Conservation (phyloP, 2,329 filamentous ascomycete species). For the Botrytis byssoidea region DNA sequence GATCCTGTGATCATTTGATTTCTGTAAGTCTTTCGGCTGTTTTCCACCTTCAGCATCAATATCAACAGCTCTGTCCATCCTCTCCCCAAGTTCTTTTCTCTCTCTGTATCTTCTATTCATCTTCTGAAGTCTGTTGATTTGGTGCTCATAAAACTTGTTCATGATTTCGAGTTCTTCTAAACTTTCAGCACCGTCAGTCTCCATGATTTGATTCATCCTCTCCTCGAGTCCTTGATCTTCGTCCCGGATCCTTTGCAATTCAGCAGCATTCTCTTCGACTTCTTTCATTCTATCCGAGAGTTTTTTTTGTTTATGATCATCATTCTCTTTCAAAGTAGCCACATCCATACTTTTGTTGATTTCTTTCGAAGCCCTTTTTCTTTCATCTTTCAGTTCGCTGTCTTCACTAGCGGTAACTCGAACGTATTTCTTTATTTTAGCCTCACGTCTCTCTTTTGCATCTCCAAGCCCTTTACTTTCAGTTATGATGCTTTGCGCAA, state of each 20-base stretch:
- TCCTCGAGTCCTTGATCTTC: neutral
- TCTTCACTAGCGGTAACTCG: neutral
- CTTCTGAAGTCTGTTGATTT: neutral
- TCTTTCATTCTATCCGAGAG: neutral
- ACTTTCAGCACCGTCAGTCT: neutral
- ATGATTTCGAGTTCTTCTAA: neutral
- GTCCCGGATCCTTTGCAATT: neutral
- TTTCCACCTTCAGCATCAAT: neutral
- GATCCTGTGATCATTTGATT: neutral
- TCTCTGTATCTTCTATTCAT: neutral
- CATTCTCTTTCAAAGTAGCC: neutral
- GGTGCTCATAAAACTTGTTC: neutral
- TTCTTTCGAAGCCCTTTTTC: neutral
- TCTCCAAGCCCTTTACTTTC: neutral
- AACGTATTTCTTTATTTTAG: neutral
- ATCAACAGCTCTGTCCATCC: neutral
- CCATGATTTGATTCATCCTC: neutral
- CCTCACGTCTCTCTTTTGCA: neutral
- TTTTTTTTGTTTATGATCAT: neutral
- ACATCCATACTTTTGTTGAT: neutral
- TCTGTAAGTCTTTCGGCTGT: neutral
- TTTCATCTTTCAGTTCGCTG: neutral
- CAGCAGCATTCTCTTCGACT: neutral
- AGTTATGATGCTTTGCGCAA: neutral
- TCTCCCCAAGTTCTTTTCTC: neutral